Evolutionary conservation across 1,139 yeast species (phyloP), one percentile per base, ranked within the genome.

Genomic region (Williopsis jadinii): DNA sequence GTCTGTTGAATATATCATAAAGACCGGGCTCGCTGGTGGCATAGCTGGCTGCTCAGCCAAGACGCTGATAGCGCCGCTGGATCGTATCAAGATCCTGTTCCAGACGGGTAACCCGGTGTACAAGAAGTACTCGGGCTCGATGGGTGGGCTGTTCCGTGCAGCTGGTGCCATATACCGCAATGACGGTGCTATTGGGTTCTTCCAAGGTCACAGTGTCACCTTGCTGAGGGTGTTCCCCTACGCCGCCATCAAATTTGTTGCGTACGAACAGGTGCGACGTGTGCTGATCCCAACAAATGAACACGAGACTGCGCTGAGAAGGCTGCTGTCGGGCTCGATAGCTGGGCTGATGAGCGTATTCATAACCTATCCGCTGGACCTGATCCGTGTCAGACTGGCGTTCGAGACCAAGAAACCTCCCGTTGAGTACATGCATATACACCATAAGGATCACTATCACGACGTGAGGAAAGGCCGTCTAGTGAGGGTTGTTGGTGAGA

Each of bases 221-320:
- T 67, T 92, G 39, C 62, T 90, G 35, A 71, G 99, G 47, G 87
- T 92, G 9, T 92, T 92, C 62, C 99, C 99, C 2, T 92, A 92
- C 60, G 97, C 98, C 4, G 95, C 97, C 12, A 85, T 92, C 57
- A 94, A 92, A 60, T 92, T 92, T 61, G 96, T 94, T n/a, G 90
- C 95, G 5, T 92, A 92, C 62, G 99, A 92, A 64, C 98, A 92
- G 61, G 78, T 90, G 40, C 66, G 99, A 47, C 71, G 85, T 11
- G 45, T 85, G 2, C 62, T 94, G 46, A 94, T 92, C 39, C 96
- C 96, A 2, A 68, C 73, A 41, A 81, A 77, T 44, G 65, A 66
- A 11, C 75, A 79, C 55, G 99, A 92, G 61, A 86, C 95, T 1
- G 86, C 84, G 2, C 66, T 75, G 28, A 72, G 97, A 53, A 68